Base-by-base conservation (phyloP, 2,329 filamentous ascomycete genomes). In the Fusarium pseudoanthophilum region DNA sequence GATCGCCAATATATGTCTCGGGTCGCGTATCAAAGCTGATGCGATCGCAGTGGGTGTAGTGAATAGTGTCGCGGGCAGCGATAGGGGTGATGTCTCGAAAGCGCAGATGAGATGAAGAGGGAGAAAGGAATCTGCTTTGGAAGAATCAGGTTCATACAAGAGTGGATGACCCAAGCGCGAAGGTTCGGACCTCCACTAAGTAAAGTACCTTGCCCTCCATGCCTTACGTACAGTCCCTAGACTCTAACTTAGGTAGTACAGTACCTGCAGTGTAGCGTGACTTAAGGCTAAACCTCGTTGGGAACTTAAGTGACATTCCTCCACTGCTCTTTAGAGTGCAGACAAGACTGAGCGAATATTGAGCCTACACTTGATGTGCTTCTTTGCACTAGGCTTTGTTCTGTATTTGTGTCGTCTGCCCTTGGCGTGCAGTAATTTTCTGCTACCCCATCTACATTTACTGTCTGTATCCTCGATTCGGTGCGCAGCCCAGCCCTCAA, bases 251-350 rank as follows among this genome's bases (percentile, higher is more conserved):
- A 70, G 28, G 7, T 8, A 28, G 67, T 65, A 70, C 72, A 70
- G 67, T 60, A 70, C 72, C 68, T 64, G 61, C 65, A 72, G 66
- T 69, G 68, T 70, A 72, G 75, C 74, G 72, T 78, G 74, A 75
- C 74, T 64, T 40, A 20, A 24, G 28, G 37, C 75, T 77, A 77
- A 60, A 18, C 75, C 62, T 26, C 32, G 55, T 69, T 48, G 30
- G 65, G 67, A 52, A 69, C 58, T 52, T 69, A 37, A 55, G 68
- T 66, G 72, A 70, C 52, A 75, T 55, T 51, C 72, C 72, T 75
- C 69, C 69, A 69, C 65, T 57, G 51, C 45, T 36, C 34, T 46
- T 64, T 24, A 39, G 40, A 64, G 57, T 36, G 30, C 32, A 11
- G 51, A 64, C 60, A 57, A 52, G 37, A 45, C 51, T 69, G 65